Base-by-base conservation (phyloP, 441 rosid species). In the Melastoma candidum region DNA sequence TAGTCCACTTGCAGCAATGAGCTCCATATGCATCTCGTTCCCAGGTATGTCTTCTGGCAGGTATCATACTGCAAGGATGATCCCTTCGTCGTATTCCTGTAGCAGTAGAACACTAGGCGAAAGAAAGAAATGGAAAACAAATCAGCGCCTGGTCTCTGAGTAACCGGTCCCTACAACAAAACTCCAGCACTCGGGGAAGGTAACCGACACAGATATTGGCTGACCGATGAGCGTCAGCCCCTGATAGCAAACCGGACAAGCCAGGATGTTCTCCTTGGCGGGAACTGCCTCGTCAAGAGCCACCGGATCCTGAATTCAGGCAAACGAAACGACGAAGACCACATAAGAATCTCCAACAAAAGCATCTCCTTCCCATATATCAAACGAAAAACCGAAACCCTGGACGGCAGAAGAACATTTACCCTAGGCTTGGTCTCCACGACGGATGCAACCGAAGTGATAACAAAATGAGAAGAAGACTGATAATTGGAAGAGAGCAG, bases 171-270 rank as follows among this genome's bases (percentile, higher is more conserved):
- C 2, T 11, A 45, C 3, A 7, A 49, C 6, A 6, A 46, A 11
- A 14, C 4, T 0, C 48, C 17, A 25, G 27, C 12, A 4, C 1
- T 3, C 7, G 53, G 24, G 4, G 11, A 49, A 7, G 27, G 8
- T 49, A 14, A 70, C 94, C 73, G 65, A 83, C 94, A 78, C 43
- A 47, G 70, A 73, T 56, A 68, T 54, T 50, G 60, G 47, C 0
- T 71, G 50, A 48, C 64, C 76, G 4, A 58, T 66, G 13, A 53
- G 46, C 7, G 61, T 67, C 8, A 87, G 63, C 3, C 76, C 73
- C 58, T 57, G 26, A 57, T 75, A 84, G 66, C 96, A 87, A 11
- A 87, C 69, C 11, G 96, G 96, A 61, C 90, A 87, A 56, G 88
- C 96, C 49, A 87, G 63, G 49, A 73, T 53, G 62, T 61, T 67